phyloP scores from a whole-genome alignment of 2,329 filamentous ascomycete genomes.

The Xylariaceae sp. region DNA sequence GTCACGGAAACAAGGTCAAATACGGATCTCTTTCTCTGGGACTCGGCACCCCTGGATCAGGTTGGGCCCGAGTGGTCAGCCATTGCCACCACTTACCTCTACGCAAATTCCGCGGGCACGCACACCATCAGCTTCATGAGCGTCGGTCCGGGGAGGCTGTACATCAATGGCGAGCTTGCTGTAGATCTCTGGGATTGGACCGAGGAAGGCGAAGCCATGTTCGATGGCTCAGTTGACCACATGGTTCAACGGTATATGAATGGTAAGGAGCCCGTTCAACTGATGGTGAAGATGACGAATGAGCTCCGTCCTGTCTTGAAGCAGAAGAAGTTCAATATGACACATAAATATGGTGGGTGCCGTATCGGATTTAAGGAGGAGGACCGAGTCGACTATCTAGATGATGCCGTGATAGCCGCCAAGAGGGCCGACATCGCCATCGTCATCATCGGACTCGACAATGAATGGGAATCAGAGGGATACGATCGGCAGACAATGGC shows the following conservation, averaged over 20 bases:
- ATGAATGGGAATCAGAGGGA: slow-evolving; percentile 71
- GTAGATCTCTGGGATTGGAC: slow-evolving; percentile 66
- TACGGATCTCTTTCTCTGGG: slow-evolving; percentile 66
- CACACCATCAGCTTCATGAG: slow-evolving; percentile 65
- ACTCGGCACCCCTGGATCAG: slow-evolving; percentile 57
- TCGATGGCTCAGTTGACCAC: slow-evolving; percentile 61
- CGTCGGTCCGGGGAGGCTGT: slow-evolving; percentile 59
- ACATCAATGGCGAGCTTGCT: slow-evolving; percentile 53
- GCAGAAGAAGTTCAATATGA: slow-evolving; percentile 51
- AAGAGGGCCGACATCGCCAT: slow-evolving; percentile 61
- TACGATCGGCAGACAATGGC: slow-evolving; percentile 61
- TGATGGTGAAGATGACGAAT: slow-evolving; percentile 61
- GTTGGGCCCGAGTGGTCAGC: slow-evolving; percentile 61
- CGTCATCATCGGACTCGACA: slow-evolving; percentile 63
- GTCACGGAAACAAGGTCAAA: slow-evolving; percentile 55
- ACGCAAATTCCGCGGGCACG: slow-evolving; percentile 52
- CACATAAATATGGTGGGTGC: slow-evolving; percentile 65
- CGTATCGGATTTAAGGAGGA: slow-evolving; percentile 67
- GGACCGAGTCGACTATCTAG: slow-evolving; percentile 56
- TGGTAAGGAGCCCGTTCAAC: slow-evolving; percentile 53
- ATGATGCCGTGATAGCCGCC: slow-evolving; percentile 59
- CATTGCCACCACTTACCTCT: slow-evolving; percentile 55
- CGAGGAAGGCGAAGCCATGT: slow-evolving; percentile 65
- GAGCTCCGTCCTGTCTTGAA: slow-evolving; percentile 58
- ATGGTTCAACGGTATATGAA: slow-evolving; percentile 56